A percentile compares a stretch with the other conserved stretches of the same genome.
Evolutionary conservation across 2,329 filamentous ascomycete species (phyloP).

Genomic region (Phoma sp.): DNA sequence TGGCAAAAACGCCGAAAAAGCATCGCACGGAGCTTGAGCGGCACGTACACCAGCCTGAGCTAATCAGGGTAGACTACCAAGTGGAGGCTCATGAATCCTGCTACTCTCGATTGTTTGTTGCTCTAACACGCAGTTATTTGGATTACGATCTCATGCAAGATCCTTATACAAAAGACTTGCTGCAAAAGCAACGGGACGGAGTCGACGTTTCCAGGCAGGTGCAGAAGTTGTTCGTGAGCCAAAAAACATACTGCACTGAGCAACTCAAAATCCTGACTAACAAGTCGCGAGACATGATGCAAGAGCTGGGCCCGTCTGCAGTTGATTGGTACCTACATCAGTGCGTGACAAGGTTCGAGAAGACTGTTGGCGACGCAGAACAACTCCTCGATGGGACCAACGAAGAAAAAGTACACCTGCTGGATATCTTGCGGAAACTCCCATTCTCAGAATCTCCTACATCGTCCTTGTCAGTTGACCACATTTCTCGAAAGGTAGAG

Average conservation of each 20-base stretch:
- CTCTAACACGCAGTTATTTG: slow-evolving; percentile 24
- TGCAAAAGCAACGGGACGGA: slow-evolving; percentile 26
- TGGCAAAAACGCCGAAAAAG: slow-evolving; percentile 70
- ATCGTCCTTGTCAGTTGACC: slow-evolving; percentile 21
- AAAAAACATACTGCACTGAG: slow-evolving; percentile 50
- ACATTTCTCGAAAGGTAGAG: slow-evolving; percentile 46
- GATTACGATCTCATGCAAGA: slow-evolving; percentile 48
- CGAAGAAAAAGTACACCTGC: slow-evolving; percentile 46
- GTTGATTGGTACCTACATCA: slow-evolving; percentile 50
- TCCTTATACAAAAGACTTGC: slow-evolving; percentile 49
- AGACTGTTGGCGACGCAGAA: slow-evolving; percentile 21
- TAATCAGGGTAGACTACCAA: slow-evolving; percentile 51
- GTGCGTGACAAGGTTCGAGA: slow-evolving; percentile 43
- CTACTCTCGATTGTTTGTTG: slow-evolving; percentile 21
- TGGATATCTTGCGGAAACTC: slow-evolving; percentile 28
- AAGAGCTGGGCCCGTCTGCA: slow-evolving; percentile 48
- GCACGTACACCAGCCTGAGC: slow-evolving; percentile 69
- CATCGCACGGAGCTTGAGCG: slow-evolving; percentile 74
- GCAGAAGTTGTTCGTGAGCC: slow-evolving; percentile 33
- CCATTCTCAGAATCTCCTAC: slow-evolving; percentile 8
- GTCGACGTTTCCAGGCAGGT: slow-evolving; percentile 34
- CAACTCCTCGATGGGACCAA: slow-evolving; percentile 40
- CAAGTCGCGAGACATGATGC: slow-evolving; percentile 41
- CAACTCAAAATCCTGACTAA: slow-evolving; percentile 45
- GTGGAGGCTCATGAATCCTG: slow-evolving; percentile 20